A percentile compares a stretch with the other conserved stretches of the same genome.
Evolutionary conservation across 371 early-diverging fungal genomes (phyloP).

Genomic region (Zychaea mexicana): DNA sequence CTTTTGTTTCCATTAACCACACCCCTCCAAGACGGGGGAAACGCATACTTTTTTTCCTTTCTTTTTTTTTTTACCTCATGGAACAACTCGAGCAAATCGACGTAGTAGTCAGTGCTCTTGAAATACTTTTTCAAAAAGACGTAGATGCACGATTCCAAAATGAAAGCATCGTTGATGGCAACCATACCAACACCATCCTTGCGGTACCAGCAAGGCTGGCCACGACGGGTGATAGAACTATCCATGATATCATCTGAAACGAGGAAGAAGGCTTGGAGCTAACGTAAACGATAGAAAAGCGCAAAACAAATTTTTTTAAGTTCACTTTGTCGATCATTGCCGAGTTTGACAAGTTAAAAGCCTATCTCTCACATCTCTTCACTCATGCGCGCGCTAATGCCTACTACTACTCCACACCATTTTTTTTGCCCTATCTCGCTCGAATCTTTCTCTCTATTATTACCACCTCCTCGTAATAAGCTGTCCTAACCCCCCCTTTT

Average conservation of each 20-base stretch:
- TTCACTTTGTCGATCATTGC: neutral
- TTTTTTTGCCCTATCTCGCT: too few relatives aligned
- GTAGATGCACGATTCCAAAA: slow-evolving; percentile 91
- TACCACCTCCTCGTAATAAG: too few relatives aligned
- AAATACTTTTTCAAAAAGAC: slow-evolving; percentile 92
- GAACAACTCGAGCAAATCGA: slow-evolving; percentile 90
- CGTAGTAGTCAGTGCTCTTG: slow-evolving; percentile 77
- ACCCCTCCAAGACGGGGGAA: too few relatives aligned
- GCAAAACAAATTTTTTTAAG: neutral
- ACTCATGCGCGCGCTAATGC: neutral
- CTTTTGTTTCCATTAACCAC: too few relatives aligned
- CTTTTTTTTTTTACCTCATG: slow-evolving; percentile 69
- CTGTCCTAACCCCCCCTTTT: too few relatives aligned
- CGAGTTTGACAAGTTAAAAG: neutral
- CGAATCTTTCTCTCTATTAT: too few relatives aligned
- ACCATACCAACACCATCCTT: slow-evolving; percentile 81
- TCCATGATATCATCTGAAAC: slow-evolving; percentile 99
- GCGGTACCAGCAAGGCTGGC: slow-evolving; percentile 96
- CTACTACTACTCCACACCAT: too few relatives aligned
- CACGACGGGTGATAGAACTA: slow-evolving; percentile 90
- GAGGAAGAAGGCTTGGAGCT: slow-evolving; percentile 97
- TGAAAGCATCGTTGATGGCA: slow-evolving; percentile 96
- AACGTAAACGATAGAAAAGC: slow-evolving; percentile 2
- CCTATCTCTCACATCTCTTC: too few relatives aligned
- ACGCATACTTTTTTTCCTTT: neutral